A percentile compares a stretch with the other conserved stretches of the same genome.
Conservation (phyloP, 352 stramenopile species). For the Globisporangium heterothallicum region DNA sequence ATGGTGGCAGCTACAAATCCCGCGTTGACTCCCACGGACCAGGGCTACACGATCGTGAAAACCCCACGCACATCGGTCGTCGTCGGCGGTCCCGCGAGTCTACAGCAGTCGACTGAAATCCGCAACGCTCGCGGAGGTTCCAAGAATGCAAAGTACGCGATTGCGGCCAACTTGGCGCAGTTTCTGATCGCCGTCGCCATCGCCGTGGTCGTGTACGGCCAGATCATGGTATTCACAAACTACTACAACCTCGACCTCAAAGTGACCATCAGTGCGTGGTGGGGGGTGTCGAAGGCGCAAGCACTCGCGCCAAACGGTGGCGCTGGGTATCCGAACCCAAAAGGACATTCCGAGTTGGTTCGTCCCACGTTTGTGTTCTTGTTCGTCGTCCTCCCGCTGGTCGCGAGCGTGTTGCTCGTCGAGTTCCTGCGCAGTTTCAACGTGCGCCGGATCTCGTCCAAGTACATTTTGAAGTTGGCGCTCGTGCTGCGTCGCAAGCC, state of each 20-base stretch:
- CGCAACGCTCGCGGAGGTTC: not conserved
- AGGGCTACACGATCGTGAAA: slow-evolving; percentile 6
- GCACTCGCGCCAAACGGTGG: not conserved
- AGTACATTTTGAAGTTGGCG: slow-evolving; percentile 9
- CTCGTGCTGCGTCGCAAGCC: slow-evolving; percentile 21
- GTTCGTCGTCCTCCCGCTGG: slow-evolving; percentile 20
- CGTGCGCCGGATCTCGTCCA: slow-evolving; percentile 13
- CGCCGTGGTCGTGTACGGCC: slow-evolving; percentile 7
- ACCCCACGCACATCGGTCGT: not conserved
- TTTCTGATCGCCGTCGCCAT: slow-evolving; percentile 6
- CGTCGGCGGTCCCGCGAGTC: not conserved
- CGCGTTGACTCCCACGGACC: not conserved
- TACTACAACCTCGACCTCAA: slow-evolving; percentile 11
- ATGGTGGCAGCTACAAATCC: not conserved
- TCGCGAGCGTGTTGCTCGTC: slow-evolving; percentile 15
- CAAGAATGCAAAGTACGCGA: not conserved
- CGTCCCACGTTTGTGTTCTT: slow-evolving; percentile 26
- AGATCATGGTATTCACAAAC: slow-evolving; percentile 12
- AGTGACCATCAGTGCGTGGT: slow-evolving; percentile 7
- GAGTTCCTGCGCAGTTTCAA: slow-evolving; percentile 17
- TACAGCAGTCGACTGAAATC: not conserved
- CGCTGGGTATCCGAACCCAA: slow-evolving; percentile 1
- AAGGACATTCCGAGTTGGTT: slow-evolving; percentile 12
- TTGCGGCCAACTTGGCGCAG: slow-evolving; percentile 4
- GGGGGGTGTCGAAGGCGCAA: slow-evolving; percentile 8